Percentiles rank a stretch among this genome's conserved stretches.
phyloP scores from a whole-genome alignment of 345 rosid species.

The Sonneratia caseolaris region DNA sequence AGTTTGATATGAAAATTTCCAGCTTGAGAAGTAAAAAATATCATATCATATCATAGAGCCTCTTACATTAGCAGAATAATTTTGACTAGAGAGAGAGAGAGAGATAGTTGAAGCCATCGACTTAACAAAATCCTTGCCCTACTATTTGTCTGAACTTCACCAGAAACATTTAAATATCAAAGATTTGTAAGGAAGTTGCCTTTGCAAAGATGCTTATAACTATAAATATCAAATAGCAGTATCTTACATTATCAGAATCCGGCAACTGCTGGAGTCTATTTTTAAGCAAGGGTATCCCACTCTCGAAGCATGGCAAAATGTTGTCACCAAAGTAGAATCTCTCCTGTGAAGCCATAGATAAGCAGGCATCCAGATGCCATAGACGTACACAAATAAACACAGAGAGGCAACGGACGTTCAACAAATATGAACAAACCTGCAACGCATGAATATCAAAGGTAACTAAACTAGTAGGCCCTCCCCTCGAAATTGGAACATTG shows the following conservation, averaged over 20 bases:
- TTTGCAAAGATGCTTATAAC: neutral
- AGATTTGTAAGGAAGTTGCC: neutral
- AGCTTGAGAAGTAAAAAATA: neutral
- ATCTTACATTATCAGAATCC: slow-evolving; percentile 81
- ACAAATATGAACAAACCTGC: slow-evolving; percentile 40
- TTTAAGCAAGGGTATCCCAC: slow-evolving; percentile 91
- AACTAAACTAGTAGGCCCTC: slow-evolving; percentile 96
- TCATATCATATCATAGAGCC: neutral
- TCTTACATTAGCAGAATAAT: neutral
- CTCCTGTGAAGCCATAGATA: slow-evolving; percentile 40
- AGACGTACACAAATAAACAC: neutral
- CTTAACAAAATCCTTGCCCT: neutral
- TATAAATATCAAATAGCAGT: slow-evolving; percentile 2
- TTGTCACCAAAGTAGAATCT: slow-evolving; percentile 95
- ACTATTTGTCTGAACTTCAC: neutral
- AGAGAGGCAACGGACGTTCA: neutral
- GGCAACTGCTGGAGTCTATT: slow-evolving; percentile 73
- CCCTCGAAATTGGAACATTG: slow-evolving; percentile 71
- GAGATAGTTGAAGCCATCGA: neutral
- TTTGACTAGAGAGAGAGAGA: neutral
- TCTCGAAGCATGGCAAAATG: slow-evolving; percentile 86
- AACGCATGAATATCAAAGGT: slow-evolving; percentile 94
- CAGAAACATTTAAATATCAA: neutral
- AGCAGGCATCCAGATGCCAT: neutral
- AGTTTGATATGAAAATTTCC: neutral